Base-by-base conservation (phyloP, 2,329 filamentous ascomycete genomes). In the Aspergillus melleus region DNA sequence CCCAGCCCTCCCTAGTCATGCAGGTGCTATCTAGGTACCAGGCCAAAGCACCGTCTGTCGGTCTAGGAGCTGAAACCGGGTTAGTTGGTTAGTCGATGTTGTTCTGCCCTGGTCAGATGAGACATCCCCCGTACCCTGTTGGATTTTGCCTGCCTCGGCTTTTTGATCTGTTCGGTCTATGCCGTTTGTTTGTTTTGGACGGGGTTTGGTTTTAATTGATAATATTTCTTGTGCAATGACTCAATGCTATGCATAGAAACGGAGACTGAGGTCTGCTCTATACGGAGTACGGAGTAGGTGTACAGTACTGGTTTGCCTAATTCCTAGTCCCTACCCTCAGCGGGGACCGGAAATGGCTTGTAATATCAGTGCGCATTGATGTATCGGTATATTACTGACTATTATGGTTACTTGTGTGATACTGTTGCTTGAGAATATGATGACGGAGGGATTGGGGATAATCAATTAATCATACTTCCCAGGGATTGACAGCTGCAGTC, bases 11-110 rank as follows among this genome's bases (percentile, higher is more conserved):
- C 49, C 49, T 24, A 58, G 62, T 61, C 58, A 62, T 64, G 60
- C 65, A 67, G 59, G 53, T 56, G 56, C 59, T 61, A 59, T 64
- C 56, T 62, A 52, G 59, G 61, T 58, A 63, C 52, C 54, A 42
- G 54, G 46, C 51, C 57, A 55, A 65, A 61, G 59, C 61, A 53
- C 61, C 59, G 49, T 58, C 58, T 56, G 55, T 58, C 60, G 62
- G 60, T 58, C 57, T 46, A 66, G 57, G 55, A 50, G 49, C 64
- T 64, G 52, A 57, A 62, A 63, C 47, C 36, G 58, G 62, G 56
- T 58, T 64, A 63, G 60, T 56, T 57, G 16, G 16, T 12, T 47
- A 11, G 44, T 22, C 55, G 44, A 60, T 55, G 56, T 42, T 46
- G 44, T 57, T 55, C 49, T 57, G 36, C 57, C 54, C 60, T 54